Percentiles rank a stretch among this genome's conserved stretches.
Evolutionary conservation across 768 basidiomycete species (phyloP).

Genomic region (Mycena albidolilacea): DNA sequence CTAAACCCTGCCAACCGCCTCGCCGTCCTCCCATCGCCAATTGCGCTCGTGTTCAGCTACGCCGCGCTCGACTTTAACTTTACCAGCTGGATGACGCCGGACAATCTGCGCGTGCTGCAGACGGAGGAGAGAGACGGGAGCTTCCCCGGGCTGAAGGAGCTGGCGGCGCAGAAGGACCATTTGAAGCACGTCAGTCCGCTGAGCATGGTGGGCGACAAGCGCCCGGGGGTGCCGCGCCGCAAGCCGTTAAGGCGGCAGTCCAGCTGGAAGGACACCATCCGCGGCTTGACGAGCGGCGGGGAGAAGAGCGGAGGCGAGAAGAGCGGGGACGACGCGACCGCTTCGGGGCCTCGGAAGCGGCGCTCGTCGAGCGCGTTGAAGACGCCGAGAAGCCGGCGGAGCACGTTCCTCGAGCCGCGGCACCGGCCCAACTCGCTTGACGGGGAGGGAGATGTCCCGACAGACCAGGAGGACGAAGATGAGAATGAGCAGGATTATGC

Average conservation of each 20-base stretch:
- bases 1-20: conserved; percentile 51
- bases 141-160: conserved; percentile 77
- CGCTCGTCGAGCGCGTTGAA: conserved; percentile 48
- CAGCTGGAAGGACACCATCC: conserved; percentile 75
- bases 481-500: conserved; percentile 67
- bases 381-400: conserved; percentile 45
- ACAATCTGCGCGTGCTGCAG: conserved; percentile 86
- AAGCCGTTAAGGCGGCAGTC: conserved; percentile 67
- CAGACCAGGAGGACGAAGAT: conserved; percentile 60
- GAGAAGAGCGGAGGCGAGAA: conserved; percentile 38
- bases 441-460: conserved; percentile 21
- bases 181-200: conserved; percentile 91
- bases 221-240: conserved; percentile 49
- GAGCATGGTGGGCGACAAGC: conserved; percentile 88
- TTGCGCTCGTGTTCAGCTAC: conserved; percentile 91
- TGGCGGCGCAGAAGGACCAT: conserved; percentile 89
- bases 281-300: conserved; percentile 57
- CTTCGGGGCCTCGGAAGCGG: conserved; percentile 37
- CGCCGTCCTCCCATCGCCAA: conserved; percentile 74
- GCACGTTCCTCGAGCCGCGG: conserved; percentile 40
- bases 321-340: conserved; percentile 43
- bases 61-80: conserved; percentile 98
- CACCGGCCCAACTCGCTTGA: conserved; percentile 24
- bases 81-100: conserved; percentile 95
- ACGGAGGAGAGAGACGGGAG: conserved; percentile 91